Conservation (phyloP, 257 asterid species). For the Solanum pimpinellifolium region DNA sequence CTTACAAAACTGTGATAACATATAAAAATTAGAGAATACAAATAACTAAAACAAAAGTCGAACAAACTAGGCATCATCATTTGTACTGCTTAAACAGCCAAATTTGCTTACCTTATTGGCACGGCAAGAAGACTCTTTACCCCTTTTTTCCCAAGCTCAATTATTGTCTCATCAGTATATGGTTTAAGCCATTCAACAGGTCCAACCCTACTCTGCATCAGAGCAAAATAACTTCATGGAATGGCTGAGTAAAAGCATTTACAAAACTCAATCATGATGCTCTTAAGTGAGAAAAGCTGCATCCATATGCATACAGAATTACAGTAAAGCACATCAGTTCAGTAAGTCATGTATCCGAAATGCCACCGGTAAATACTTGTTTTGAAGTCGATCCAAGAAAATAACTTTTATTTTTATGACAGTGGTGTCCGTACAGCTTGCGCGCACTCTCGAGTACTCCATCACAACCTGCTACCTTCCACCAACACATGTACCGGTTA, state of each 20-base stretch:
- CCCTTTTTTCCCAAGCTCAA: slow-evolving; percentile 89
- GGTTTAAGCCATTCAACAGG: slow-evolving; percentile 99
- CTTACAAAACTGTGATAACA: slow-evolving; percentile 72
- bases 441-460: not conserved
- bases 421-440: not conserved
- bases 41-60: slow-evolving; percentile 1
- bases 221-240: slow-evolving; percentile 9
- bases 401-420: not conserved
- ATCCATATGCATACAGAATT: not conserved
- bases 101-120: slow-evolving; percentile 66
- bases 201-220: slow-evolving; percentile 97
- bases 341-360: not conserved
- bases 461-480: not conserved
- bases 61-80: not conserved
- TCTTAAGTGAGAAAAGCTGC: not conserved
- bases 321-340: not conserved
- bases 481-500: not conserved
- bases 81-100: not conserved
- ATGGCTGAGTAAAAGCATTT: not conserved
- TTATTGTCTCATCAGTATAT: slow-evolving; percentile 87
- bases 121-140: slow-evolving; percentile 95
- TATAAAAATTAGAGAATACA: not conserved
- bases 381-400: not conserved
- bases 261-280: not conserved
- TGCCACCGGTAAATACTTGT: not conserved